Evolutionary conservation across 352 stramenopile genomes (phyloP).

Genomic region (Globisporangium takayamanum): DNA sequence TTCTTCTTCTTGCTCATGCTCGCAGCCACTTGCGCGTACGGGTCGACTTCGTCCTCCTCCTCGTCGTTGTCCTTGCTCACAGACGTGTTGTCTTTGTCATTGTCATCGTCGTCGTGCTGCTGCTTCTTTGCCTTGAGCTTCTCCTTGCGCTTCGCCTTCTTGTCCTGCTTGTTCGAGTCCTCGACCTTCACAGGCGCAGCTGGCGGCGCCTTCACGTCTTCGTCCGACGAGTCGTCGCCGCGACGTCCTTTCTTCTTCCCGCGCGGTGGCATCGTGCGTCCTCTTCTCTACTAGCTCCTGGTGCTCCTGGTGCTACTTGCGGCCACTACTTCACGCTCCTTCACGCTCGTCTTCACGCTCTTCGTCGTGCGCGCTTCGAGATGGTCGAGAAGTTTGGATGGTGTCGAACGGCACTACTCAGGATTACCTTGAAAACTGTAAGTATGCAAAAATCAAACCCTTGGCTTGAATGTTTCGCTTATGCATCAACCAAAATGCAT

Average conservation of each 20-base stretch:
- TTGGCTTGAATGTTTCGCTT: no score
- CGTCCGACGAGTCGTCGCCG: constrained; percentile 58
- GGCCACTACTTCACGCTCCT: no score
- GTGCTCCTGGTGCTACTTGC: background rate
- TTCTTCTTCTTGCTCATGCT: constrained; percentile 67
- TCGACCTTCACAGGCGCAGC: constrained; percentile 20
- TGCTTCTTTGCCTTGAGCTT: constrained; percentile 62
- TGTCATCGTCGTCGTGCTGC: constrained; percentile 34
- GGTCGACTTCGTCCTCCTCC: constrained; percentile 34
- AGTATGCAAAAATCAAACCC: no score
- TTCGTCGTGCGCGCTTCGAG: no score
- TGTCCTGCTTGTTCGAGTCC: constrained; percentile 38
- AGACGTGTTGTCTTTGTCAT: constrained; percentile 37
- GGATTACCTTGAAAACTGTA: no score
- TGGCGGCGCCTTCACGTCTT: constrained; percentile 40
- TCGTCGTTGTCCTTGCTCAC: constrained; percentile 19
- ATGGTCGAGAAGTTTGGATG: background rate
- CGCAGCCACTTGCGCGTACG: constrained; percentile 51
- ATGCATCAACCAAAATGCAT: no score
- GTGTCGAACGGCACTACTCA: background rate
- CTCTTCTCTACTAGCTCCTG: background rate
- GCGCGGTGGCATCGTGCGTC: constrained; percentile 39
- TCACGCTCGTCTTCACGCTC: background rate
- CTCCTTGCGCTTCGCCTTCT: constrained; percentile 78
- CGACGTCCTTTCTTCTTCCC: constrained; percentile 78